phyloP scores from a whole-genome alignment of 768 basidiomycete species.

The Fistulinella prunicolor region DNA sequence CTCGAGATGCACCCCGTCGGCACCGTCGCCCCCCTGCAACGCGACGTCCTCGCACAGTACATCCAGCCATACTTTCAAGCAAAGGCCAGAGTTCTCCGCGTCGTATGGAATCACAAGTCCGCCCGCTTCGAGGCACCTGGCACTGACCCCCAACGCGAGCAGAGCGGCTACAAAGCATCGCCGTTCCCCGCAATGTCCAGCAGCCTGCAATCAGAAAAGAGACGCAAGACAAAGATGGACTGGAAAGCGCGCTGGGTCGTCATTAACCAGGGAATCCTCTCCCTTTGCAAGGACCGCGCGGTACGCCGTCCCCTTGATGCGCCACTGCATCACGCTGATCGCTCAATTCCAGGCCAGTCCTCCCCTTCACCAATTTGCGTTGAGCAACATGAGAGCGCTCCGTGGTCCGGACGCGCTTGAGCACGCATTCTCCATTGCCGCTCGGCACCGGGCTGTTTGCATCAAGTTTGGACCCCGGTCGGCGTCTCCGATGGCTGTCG shows the following conservation, averaged over 20 bases:
- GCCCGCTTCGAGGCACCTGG: slow-evolving; percentile 27
- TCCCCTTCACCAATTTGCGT: slow-evolving; percentile 39
- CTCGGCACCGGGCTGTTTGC: slow-evolving; percentile 37
- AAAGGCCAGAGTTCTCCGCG: slow-evolving; percentile 49
- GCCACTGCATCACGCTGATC: slow-evolving; percentile 4
- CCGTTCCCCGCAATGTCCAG: slow-evolving; percentile 8
- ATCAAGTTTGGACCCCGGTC: slow-evolving; percentile 35
- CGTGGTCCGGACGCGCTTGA: slow-evolving; percentile 45
- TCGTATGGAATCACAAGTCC: slow-evolving; percentile 34
- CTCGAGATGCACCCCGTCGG: slow-evolving; percentile 61
- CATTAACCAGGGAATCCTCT: slow-evolving; percentile 55
- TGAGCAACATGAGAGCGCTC: slow-evolving; percentile 41
- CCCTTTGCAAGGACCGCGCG: slow-evolving; percentile 49
- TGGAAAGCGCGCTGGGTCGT: slow-evolving; percentile 66
- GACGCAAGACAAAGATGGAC: slow-evolving; percentile 42
- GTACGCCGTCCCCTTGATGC: slow-evolving; percentile 35
- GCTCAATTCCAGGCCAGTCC: slow-evolving; percentile 34
- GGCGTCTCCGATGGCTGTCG: not conserved
- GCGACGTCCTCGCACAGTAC: slow-evolving; percentile 41
- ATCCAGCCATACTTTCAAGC: slow-evolving; percentile 59
- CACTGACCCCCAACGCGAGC: not conserved
- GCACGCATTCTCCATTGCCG: slow-evolving; percentile 20
- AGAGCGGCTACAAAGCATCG: slow-evolving; percentile 5
- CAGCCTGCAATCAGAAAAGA: slow-evolving; percentile 18
- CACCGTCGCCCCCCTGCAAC: slow-evolving; percentile 42